These are phyloP conservation scores for Sclerotinia borealis DNA, from an alignment of 2,329 filamentous ascomycete genomes.

Conservation along the genomic window DNA sequence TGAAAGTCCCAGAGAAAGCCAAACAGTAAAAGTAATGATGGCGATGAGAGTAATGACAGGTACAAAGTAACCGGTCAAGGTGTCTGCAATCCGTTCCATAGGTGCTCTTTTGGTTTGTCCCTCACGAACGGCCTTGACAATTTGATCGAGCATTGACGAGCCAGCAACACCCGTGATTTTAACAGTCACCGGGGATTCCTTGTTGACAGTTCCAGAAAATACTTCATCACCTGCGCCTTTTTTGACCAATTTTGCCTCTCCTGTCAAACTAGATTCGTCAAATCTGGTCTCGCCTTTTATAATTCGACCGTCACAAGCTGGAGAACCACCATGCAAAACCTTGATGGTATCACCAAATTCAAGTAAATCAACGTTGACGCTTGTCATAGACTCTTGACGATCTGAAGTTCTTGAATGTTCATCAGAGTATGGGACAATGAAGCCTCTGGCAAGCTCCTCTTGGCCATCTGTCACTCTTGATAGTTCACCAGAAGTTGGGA, in stretches of 20 bases:
- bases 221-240: slow-evolving; percentile 59
- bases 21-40: slow-evolving; percentile 64
- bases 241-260: slow-evolving; percentile 62
- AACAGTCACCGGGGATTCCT: slow-evolving; percentile 55
- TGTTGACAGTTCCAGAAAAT: slow-evolving; percentile 71
- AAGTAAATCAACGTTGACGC: slow-evolving; percentile 47
- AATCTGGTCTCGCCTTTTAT: slow-evolving; percentile 61
- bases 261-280: slow-evolving; percentile 86
- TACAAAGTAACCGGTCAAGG: slow-evolving; percentile 70
- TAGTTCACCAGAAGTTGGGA: slow-evolving; percentile 32
- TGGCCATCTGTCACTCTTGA: slow-evolving; percentile 4
- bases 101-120: slow-evolving; percentile 71
- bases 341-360: slow-evolving; percentile 70
- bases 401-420: slow-evolving; percentile 3
- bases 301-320: slow-evolving; percentile 73
- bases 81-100: slow-evolving; percentile 68
- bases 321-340: slow-evolving; percentile 73
- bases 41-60: slow-evolving; percentile 65
- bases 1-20: slow-evolving; percentile 59
- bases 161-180: slow-evolving; percentile 59
- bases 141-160: slow-evolving; percentile 72
- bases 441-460: slow-evolving; percentile 18
- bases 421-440: slow-evolving; percentile 46
- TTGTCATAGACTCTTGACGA: slow-evolving; percentile 15
- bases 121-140: slow-evolving; percentile 70